Evolutionary conservation across 441 rosid genomes (phyloP).

Genomic region (Adansonia gregorii): DNA sequence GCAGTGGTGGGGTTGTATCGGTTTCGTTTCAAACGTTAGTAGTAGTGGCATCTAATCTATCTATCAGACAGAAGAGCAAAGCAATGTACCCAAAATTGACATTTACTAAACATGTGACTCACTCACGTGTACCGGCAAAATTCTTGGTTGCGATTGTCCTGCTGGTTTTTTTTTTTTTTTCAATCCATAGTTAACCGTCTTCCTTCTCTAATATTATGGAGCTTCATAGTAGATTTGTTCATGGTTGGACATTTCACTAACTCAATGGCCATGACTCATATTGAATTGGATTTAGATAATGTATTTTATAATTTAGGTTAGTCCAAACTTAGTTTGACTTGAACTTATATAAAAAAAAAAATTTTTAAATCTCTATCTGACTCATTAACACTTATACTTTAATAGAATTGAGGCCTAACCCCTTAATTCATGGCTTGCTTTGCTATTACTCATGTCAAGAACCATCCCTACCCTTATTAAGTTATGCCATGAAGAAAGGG

Average conservation of each 20-base stretch:
- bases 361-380: too few species aligned
- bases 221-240: too few species aligned
- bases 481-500: neutral
- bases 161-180: neutral
- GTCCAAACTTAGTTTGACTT: too few species aligned
- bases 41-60: neutral
- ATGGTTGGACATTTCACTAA: too few species aligned
- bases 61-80: neutral
- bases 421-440: neutral
- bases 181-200: too few species aligned
- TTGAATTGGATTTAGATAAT: too few species aligned
- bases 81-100: neutral
- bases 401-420: neutral
- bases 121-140: slow-evolving; percentile 28
- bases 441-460: neutral
- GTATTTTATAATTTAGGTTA: too few species aligned
- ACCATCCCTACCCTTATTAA: neutral
- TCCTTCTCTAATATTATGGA: too few species aligned
- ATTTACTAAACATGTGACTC: slow-evolving; percentile 42
- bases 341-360: too few species aligned
- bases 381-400: too few species aligned
- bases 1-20: slow-evolving; percentile 17
- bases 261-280: too few species aligned
- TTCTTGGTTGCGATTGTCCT: too few species aligned
- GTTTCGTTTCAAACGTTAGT: neutral